Evolutionary conservation across 1,284 basidiomycete genomes (phyloP), one percentile per base, ranked within the genome.

Genomic region (Golubevia sp.): DNA sequence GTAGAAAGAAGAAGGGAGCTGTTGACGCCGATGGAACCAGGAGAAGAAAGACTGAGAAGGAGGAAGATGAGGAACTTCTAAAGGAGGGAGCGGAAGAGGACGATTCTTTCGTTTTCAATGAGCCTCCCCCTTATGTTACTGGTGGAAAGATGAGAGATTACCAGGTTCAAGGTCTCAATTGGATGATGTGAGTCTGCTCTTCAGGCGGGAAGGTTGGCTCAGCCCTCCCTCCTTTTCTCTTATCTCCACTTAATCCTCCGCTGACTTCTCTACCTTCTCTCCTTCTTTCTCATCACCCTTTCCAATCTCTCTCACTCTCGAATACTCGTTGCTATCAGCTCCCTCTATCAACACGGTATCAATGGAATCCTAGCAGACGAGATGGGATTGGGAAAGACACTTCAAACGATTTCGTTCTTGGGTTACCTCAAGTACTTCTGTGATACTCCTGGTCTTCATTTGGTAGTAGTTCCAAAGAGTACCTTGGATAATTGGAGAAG

Each of bases 351-450:
- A 59, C 71, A 77, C 66, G 81, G 77, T 50, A 84, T 81, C 76
- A 77, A 64, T 49, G 64, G 66, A 54, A 63, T 61, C 3, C 79
- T 84, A 7, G 82, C 82, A 11, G 82, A 84, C 59, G 82, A 84
- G 59, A 84, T 95, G 93, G 96, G 96, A 85, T 90, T 99, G 34
- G 96, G 97, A 44, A 99, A 99, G 88, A 99, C 96, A 0, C 87
- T 98, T 0, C 96, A 99, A 86, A 99, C 95, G 0, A 97, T 99
- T 75, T 92, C 96, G 0, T 99, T 99, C 88, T 89, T 99, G 26
- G 90, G 94, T 0, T 99, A 97, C 84, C 90, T 99, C 68, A 92
- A 92, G 78, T 91, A 94, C 83, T 91, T 94, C 85, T 88, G 88
- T 38, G 87, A 89, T 68, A 91, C 89, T 59, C 73, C 85, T 18